Evolutionary conservation across 768 basidiomycete species (phyloP).

Genomic region (Boletus edulis): DNA sequence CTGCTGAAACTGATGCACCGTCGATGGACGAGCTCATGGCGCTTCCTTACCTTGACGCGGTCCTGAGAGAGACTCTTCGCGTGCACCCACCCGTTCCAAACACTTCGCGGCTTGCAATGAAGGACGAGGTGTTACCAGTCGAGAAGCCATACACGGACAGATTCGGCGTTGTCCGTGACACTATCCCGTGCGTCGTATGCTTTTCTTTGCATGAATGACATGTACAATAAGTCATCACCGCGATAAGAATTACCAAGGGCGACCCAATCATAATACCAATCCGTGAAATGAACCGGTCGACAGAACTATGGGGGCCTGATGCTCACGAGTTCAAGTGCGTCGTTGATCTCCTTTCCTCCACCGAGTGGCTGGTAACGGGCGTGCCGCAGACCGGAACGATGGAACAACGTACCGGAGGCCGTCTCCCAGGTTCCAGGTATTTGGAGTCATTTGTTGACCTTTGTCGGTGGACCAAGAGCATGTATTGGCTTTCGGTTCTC

Average conservation of each 20-base stretch:
- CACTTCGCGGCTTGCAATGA: conserved; percentile 42
- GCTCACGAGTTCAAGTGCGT: conserved; percentile 57
- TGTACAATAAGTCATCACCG: not conserved
- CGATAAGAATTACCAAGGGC: conserved; percentile 41
- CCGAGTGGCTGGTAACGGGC: not conserved
- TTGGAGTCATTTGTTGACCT: conserved; percentile 57
- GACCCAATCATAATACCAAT: conserved; percentile 52
- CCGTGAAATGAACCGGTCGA: conserved; percentile 47
- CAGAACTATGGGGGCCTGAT: conserved; percentile 62
- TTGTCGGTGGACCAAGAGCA: conserved; percentile 61
- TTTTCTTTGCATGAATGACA: not conserved
- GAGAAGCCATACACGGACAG: conserved; percentile 43
- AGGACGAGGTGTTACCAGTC: conserved; percentile 55
- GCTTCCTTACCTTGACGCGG: conserved; percentile 67
- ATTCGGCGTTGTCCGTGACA: conserved; percentile 39
- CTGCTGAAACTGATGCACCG: conserved; percentile 52
- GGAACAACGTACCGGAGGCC: conserved; percentile 47
- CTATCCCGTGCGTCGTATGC: conserved; percentile 33
- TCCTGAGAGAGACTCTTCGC: conserved; percentile 60
- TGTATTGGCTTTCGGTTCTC: conserved; percentile 71
- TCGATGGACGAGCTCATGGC: conserved; percentile 67
- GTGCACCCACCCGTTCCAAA: conserved; percentile 50
- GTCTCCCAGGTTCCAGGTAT: conserved; percentile 52
- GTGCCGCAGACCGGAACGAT: conserved; percentile 57
- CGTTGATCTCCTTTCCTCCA: not conserved